Evolutionary conservation across 2,329 filamentous ascomycete species (phyloP).

Genomic region (Aspergillus sp.): DNA sequence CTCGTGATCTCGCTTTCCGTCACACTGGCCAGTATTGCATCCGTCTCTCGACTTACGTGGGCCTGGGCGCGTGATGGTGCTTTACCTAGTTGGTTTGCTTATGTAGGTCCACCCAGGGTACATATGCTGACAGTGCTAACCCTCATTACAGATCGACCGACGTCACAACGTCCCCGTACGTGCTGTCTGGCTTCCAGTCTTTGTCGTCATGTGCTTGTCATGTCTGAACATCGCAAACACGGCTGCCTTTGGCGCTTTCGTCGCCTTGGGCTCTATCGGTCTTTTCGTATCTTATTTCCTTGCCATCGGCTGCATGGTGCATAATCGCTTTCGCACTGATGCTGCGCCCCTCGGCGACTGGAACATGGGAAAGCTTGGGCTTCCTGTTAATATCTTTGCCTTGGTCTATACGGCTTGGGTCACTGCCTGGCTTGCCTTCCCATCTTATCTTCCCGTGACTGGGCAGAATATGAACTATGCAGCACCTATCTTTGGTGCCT

Average conservation of each 20-base stretch:
- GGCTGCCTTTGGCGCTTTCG: constrained; percentile 39
- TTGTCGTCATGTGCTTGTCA: constrained; percentile 32
- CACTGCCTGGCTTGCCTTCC: background rate
- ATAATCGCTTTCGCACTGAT: constrained; percentile 26
- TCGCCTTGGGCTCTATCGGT: constrained; percentile 36
- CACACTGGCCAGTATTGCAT: constrained; percentile 44
- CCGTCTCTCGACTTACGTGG: constrained; percentile 50
- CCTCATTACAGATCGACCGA: constrained; percentile 24
- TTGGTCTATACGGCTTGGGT: constrained; percentile 21
- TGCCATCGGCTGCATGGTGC: constrained; percentile 34
- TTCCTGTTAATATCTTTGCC: constrained; percentile 35
- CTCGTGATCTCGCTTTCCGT: constrained; percentile 37
- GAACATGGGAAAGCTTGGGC: constrained; percentile 19
- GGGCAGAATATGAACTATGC: constrained; percentile 6
- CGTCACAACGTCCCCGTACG: constrained; percentile 36
- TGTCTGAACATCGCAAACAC: constrained; percentile 40
- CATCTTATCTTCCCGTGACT: constrained; percentile 3
- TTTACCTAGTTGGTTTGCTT: constrained; percentile 29
- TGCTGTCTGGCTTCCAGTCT: constrained; percentile 33
- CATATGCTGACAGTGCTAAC: background rate
- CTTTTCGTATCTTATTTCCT: constrained; percentile 42
- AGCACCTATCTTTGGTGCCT: background rate
- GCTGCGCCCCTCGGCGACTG: constrained; percentile 21
- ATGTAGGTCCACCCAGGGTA: constrained; percentile 7
- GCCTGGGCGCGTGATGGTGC: constrained; percentile 50